phyloP scores from a whole-genome alignment of 1,139 yeast genomes.

The Candida mesenterica region DNA sequence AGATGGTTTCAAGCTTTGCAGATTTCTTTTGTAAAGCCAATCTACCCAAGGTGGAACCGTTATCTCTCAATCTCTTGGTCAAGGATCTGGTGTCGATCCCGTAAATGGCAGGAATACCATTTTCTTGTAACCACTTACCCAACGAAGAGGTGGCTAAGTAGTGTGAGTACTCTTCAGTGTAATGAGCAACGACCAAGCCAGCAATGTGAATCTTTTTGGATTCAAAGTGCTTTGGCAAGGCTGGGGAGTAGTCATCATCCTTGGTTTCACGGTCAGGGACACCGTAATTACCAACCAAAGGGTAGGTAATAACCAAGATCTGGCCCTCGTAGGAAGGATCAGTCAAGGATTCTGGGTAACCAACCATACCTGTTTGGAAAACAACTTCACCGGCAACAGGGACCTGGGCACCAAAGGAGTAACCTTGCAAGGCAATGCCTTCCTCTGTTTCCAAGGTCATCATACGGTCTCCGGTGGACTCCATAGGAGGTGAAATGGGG shows the following conservation, averaged over 20 bases:
- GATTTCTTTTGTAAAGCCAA: slow-evolving; percentile 57
- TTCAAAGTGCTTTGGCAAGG: slow-evolving; percentile 90
- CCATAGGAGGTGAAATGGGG: slow-evolving; percentile 89
- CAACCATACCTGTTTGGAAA: slow-evolving; percentile 99
- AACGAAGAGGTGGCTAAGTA: slow-evolving; percentile 88
- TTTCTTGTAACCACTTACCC: slow-evolving; percentile 89
- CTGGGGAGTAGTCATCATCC: slow-evolving; percentile 70
- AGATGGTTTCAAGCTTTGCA: slow-evolving; percentile 37
- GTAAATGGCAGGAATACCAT: slow-evolving; percentile 92
- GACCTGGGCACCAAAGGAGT: slow-evolving; percentile 93
- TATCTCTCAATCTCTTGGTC: slow-evolving; percentile 88
- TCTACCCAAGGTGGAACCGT: slow-evolving; percentile 93
- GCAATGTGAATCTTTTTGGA: slow-evolving; percentile 90
- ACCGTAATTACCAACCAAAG: slow-evolving; percentile 98
- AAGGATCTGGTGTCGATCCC: slow-evolving; percentile 97
- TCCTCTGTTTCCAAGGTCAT: slow-evolving; percentile 91
- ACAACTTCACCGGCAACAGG: slow-evolving; percentile 96
- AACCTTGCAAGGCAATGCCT: slow-evolving; percentile 89
- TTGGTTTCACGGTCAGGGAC: slow-evolving; percentile 83
- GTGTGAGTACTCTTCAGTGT: slow-evolving; percentile 95
- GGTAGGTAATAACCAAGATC: slow-evolving; percentile 93
- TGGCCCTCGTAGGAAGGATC: slow-evolving; percentile 99
- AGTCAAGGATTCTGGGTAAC: slow-evolving; percentile 96
- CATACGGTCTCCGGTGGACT: slow-evolving; percentile 74
- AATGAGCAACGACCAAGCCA: slow-evolving; percentile 95